phyloP scores from a whole-genome alignment of 495 filamentous ascomycete genomes.

The Collariella sp. region DNA sequence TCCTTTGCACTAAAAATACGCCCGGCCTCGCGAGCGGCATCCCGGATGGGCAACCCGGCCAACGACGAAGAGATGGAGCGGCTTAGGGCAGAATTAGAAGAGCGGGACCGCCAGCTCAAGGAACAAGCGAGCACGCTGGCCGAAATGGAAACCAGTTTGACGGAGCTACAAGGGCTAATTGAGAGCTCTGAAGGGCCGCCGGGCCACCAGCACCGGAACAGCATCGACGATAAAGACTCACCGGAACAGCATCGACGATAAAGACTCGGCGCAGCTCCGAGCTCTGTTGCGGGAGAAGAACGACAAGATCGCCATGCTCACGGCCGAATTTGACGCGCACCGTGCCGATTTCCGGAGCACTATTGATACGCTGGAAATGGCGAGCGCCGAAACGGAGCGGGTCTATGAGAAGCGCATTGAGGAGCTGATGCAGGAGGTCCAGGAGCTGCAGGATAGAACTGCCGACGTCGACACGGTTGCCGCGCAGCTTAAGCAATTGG shows the following conservation, averaged over 20 bases:
- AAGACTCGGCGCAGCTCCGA: constrained; percentile 69
- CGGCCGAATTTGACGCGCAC: constrained; percentile 89
- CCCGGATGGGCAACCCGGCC: constrained; percentile 22
- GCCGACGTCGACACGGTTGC: constrained; percentile 90
- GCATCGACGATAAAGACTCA: constrained; percentile 73
- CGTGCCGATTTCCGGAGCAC: constrained; percentile 94
- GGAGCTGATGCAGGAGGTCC: constrained; percentile 77
- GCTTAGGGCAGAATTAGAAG: constrained; percentile 61
- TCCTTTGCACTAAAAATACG: constrained; percentile 42
- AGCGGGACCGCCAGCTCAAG: constrained; percentile 76
- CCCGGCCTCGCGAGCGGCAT: constrained; percentile 39
- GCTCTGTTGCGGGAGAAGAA: constrained; percentile 86
- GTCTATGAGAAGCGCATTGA: constrained; percentile 91
- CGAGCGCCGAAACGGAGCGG: constrained; percentile 93
- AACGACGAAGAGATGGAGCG: constrained; percentile 60
- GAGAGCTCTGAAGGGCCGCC: constrained; percentile 39
- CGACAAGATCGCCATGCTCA: constrained; percentile 87
- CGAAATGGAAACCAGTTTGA: constrained; percentile 76
- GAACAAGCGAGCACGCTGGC: constrained; percentile 73
- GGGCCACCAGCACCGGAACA: constrained; percentile 35
- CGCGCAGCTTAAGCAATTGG: constrained; percentile 82
- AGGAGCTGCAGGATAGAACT: constrained; percentile 68
- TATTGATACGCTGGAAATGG: constrained; percentile 92
- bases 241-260: constrained; percentile 60
- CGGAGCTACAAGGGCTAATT: constrained; percentile 65